Conservation (phyloP, 192 early-diverging fungal species). For the Obelidium mucronatum region DNA sequence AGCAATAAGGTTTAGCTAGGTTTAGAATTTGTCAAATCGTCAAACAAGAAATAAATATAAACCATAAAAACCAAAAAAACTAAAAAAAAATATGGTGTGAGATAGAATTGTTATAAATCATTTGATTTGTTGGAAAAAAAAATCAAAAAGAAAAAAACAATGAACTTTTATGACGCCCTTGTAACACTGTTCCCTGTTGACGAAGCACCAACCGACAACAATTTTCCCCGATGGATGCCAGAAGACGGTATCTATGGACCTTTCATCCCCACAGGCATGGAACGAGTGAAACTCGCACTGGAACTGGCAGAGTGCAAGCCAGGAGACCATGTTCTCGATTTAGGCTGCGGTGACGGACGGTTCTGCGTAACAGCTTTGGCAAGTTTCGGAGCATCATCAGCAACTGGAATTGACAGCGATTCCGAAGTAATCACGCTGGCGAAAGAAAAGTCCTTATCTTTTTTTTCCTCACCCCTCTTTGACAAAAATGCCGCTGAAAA, state of each 20-base stretch:
- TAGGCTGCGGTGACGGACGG: conserved; percentile 68
- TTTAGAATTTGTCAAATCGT: too few relatives aligned
- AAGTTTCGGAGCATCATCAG: conserved; percentile 48
- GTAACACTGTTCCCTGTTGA: neutral
- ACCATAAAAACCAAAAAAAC: too few relatives aligned
- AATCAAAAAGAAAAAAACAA: neutral
- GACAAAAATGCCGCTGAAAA: too few relatives aligned
- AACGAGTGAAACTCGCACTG: conserved; percentile 57
- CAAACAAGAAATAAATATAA: too few relatives aligned
- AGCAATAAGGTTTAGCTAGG: too few relatives aligned
- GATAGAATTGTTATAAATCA: too few relatives aligned
- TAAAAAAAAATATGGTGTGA: too few relatives aligned
- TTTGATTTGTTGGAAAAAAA: too few relatives aligned
- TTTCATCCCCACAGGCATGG: conserved; percentile 63
- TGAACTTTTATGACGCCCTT: neutral
- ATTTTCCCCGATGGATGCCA: conserved; percentile 61
- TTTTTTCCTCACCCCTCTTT: neutral
- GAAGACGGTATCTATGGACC: conserved; percentile 61
- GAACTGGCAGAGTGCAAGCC: conserved; percentile 50
- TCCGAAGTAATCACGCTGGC: neutral
- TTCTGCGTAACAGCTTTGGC: conserved; percentile 58
- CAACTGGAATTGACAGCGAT: conserved; percentile 62
- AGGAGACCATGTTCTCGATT: conserved; percentile 56
- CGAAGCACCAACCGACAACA: conserved; percentile 35
- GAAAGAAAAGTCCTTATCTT: neutral